phyloP scores from a whole-genome alignment of 2,329 filamentous ascomycete genomes.

The Aspergillus oerlinghausenensis region DNA sequence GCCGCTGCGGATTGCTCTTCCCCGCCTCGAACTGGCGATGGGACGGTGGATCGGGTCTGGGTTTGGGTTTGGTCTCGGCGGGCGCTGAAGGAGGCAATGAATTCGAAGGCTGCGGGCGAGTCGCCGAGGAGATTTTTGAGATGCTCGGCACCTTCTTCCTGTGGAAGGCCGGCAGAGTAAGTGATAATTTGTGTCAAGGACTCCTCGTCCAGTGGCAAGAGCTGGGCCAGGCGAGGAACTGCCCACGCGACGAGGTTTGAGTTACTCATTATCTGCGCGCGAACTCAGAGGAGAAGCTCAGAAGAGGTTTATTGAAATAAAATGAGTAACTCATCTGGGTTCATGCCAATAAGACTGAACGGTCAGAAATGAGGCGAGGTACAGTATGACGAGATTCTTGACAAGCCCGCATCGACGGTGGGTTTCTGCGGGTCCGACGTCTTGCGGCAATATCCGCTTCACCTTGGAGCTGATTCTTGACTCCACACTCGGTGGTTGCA shows the following conservation, averaged over 20 bases:
- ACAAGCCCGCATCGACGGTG: background rate
- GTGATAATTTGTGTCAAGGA: conserved; percentile 79
- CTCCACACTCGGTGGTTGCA: background rate
- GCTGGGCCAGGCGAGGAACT: conserved; percentile 66
- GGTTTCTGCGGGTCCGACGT: background rate
- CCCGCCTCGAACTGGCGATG: conserved; percentile 26
- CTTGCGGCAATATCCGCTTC: background rate
- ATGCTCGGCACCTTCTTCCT: conserved; percentile 73
- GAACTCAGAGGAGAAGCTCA: background rate
- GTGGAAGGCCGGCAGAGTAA: conserved; percentile 73
- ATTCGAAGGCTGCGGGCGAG: conserved; percentile 68
- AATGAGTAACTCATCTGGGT: background rate
- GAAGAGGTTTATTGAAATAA: background rate
- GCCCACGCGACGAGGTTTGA: conserved; percentile 50
- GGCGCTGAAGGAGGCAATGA: conserved; percentile 71
- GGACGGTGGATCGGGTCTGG: conserved; percentile 5
- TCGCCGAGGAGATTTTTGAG: conserved; percentile 86
- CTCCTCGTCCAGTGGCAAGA: conserved; percentile 80
- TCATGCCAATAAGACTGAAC: background rate
- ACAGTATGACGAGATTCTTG: background rate
- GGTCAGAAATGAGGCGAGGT: background rate
- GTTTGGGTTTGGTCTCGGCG: conserved; percentile 38
- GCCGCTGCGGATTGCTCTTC: background rate
- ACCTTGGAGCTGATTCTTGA: background rate
- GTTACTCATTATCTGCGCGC: conserved; percentile 23